Conservation (phyloP, 2,329 filamentous ascomycete genomes). For the Didymella exigua region DNA sequence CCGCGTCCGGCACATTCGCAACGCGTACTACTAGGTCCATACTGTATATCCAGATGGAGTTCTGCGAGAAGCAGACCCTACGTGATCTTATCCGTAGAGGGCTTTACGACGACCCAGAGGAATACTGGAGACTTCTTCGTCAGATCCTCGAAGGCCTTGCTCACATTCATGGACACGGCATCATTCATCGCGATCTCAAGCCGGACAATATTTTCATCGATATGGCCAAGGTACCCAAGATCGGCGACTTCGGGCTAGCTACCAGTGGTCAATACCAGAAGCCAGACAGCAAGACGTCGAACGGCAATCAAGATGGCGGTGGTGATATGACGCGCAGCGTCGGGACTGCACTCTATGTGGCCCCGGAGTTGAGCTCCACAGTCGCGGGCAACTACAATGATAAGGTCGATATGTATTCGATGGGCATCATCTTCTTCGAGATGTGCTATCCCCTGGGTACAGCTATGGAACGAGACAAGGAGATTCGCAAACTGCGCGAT, state of each 20-base stretch:
- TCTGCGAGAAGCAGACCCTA: slow-evolving; percentile 91
- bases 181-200: slow-evolving; percentile 95
- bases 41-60: slow-evolving; percentile 98
- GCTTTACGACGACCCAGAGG: slow-evolving; percentile 73
- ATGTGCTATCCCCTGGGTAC: slow-evolving; percentile 76
- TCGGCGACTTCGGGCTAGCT: slow-evolving; percentile 94
- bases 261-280: slow-evolving; percentile 80
- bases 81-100: slow-evolving; percentile 83
- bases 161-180: slow-evolving; percentile 87
- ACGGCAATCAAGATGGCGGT: slow-evolving; percentile 47
- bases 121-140: slow-evolving; percentile 88
- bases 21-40: slow-evolving; percentile 68
- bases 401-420: slow-evolving; percentile 98
- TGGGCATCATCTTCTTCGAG: slow-evolving; percentile 97
- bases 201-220: slow-evolving; percentile 99
- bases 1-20: slow-evolving; percentile 55
- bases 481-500: slow-evolving; percentile 72
- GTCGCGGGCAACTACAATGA: slow-evolving; percentile 80
- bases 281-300: slow-evolving; percentile 56
- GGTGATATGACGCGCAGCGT: slow-evolving; percentile 72
- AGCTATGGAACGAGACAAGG: slow-evolving; percentile 66
- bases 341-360: slow-evolving; percentile 87
- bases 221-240: slow-evolving; percentile 85
- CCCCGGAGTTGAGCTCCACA: slow-evolving; percentile 83
- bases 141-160: slow-evolving; percentile 88